These are phyloP conservation scores for cucumber (Cucumis sativus) DNA, from an alignment of 306 rosid species.

Conservation along the genomic window DNA sequence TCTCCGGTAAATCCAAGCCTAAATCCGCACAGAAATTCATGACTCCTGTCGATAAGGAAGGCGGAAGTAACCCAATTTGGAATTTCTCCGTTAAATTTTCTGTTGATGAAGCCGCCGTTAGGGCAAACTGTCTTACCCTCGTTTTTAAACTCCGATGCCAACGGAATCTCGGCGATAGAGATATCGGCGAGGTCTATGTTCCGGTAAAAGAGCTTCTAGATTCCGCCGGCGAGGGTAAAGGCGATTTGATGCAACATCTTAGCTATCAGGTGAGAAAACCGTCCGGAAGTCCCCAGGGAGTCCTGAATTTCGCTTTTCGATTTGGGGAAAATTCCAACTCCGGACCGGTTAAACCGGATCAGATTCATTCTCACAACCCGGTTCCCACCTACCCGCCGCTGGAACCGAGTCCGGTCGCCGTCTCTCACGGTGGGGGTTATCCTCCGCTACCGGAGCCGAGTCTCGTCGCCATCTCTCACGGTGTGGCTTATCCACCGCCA, in stretches of 20 bases:
- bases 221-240: constrained; percentile 8
- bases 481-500: neutral
- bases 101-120: constrained; percentile 23
- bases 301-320: constrained; percentile 32
- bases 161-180: constrained; percentile 37
- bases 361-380: constrained; percentile 6
- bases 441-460: neutral
- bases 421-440: neutral
- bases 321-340: constrained; percentile 9
- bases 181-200: constrained; percentile 37
- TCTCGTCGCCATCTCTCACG: neutral
- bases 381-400: neutral
- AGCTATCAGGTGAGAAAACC: constrained; percentile 45
- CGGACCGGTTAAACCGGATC: neutral
- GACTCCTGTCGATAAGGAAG: constrained; percentile 24
- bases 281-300: constrained; percentile 47
- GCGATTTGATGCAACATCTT: constrained; percentile 15
- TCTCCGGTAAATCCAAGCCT: constrained; percentile 22
- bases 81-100: constrained; percentile 34
- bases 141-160: constrained; percentile 32
- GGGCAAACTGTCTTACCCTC: constrained; percentile 34
- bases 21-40: constrained; percentile 12
- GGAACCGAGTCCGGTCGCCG: neutral
- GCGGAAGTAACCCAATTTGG: constrained; percentile 53
- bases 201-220: constrained; percentile 51